phyloP scores from a whole-genome alignment of 441 rosid species.

The Biscutella laevigata region DNA sequence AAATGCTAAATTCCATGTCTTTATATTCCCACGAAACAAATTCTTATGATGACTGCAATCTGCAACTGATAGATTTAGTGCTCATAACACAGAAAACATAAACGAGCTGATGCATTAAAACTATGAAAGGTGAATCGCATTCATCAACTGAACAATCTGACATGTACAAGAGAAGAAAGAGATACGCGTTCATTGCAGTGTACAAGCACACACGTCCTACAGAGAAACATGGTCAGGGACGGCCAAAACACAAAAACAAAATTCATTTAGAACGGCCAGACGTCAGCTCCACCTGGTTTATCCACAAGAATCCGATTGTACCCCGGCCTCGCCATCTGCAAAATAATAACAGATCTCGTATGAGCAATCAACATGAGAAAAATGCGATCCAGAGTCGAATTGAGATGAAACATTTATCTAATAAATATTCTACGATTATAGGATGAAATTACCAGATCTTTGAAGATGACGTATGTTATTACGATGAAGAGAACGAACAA shows the following conservation, averaged over 20 bases:
- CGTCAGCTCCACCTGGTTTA: constrained; percentile 56
- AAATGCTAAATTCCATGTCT: background rate
- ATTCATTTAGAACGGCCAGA: constrained; percentile 45
- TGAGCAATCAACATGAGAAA: background rate
- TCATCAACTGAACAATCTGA: background rate
- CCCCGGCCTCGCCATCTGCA: constrained; percentile 63
- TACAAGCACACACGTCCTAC: constrained; percentile 4
- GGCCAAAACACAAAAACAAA: too few species aligned
- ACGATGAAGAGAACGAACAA: constrained; percentile 58
- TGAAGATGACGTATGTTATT: constrained; percentile 56
- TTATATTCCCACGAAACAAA: background rate
- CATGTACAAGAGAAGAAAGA: constrained; percentile 19
- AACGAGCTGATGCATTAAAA: too few species aligned
- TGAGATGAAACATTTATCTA: background rate
- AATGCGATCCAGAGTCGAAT: background rate
- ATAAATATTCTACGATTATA: background rate
- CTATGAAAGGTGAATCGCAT: background rate
- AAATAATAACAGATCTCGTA: background rate
- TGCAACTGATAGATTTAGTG: background rate
- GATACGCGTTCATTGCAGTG: background rate
- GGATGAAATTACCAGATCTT: constrained; percentile 43
- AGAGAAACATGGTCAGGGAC: background rate
- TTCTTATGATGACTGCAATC: background rate
- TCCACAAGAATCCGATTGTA: constrained; percentile 68
- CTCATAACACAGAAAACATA: background rate